Base-by-base conservation (phyloP, 192 early-diverging fungal genomes). In the Umbelopsis sp. region DNA sequence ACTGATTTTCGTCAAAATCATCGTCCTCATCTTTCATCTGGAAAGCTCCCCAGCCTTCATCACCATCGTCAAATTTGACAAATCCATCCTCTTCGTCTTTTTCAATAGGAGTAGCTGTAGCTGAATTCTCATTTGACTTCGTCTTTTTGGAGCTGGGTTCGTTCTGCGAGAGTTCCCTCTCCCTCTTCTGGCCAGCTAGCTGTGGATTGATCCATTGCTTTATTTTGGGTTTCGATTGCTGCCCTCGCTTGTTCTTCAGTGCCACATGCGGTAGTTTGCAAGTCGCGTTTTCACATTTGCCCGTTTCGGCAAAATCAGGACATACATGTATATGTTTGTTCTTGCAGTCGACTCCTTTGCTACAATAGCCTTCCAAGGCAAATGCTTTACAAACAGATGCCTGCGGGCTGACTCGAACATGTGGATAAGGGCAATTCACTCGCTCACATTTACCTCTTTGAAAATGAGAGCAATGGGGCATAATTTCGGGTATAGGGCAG, bases 301-400 rank as follows among this genome's bases (percentile, higher is more conserved):
- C 78, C 23, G 86, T 85, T 18, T 87, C 87, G 0, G 80, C 83
- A 82, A 89, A 90, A 69, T 88, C 88, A 0, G 91, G 91, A 47
- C 91, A 92, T 21, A 90, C 84, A 75, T 84, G 84, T 5, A 90
- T 83, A 74, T 92, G 91, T 4, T 87, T 82, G 55, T 88, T 74
- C 20, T 74, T 72, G 67, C 91, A 92, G 8, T 71, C 68, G 0
- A 22, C 33, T 20, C 88, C 91, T 46, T 82, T 80, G 12, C 82
- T 75, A 69, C 91, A 92, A 70, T 77, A 88, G 0, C 90, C 90
- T 41, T 85, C 81, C 21, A 82, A 80, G 0, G 86, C 85, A 81
- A 92, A 92, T 2, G 77, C 77, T 30, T 82, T 82, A 50, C 91
- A 92, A 18, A 91, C 86, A 1, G 87, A 82, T 13, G 88, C 86